These are phyloP conservation scores for Trichoderma arundinaceum DNA, from an alignment of 2,329 filamentous ascomycete species.

Conservation along the genomic window DNA sequence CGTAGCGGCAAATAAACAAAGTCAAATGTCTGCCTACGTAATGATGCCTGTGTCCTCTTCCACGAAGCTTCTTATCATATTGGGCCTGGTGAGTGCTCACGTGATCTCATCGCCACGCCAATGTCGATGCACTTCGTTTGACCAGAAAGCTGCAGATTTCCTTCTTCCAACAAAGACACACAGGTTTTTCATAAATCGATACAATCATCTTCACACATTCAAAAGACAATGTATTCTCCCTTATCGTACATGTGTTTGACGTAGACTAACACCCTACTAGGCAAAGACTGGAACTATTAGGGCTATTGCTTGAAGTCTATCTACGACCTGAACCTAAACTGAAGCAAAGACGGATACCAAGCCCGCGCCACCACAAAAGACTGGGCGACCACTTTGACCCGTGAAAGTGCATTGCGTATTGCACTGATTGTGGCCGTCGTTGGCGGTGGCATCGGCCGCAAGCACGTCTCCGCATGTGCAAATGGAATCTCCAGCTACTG, in stretches of 20 bases:
- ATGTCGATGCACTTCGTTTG: neutral
- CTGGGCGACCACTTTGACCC: neutral
- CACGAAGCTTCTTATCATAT: neutral
- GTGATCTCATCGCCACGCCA: neutral
- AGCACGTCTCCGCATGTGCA: neutral
- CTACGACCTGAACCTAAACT: neutral
- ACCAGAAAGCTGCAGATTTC: neutral
- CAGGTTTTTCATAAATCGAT: neutral
- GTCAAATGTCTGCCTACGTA: neutral
- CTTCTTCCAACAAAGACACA: neutral
- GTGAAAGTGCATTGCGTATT: neutral
- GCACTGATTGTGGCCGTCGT: neutral
- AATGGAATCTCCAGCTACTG: neutral
- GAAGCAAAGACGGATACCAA: neutral
- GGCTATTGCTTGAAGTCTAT: neutral
- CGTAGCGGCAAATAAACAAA: neutral
- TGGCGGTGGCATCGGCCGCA: neutral
- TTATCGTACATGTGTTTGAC: neutral
- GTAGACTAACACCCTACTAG: neutral
- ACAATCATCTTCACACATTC: neutral
- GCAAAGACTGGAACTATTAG: neutral
- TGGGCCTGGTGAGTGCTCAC: too few species aligned
- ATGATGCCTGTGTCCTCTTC: neutral
- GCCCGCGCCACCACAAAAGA: neutral
- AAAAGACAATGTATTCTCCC: neutral